Base-by-base conservation (phyloP, 176 grass and related monocot genomes). In the Carex myosuroides region DNA sequence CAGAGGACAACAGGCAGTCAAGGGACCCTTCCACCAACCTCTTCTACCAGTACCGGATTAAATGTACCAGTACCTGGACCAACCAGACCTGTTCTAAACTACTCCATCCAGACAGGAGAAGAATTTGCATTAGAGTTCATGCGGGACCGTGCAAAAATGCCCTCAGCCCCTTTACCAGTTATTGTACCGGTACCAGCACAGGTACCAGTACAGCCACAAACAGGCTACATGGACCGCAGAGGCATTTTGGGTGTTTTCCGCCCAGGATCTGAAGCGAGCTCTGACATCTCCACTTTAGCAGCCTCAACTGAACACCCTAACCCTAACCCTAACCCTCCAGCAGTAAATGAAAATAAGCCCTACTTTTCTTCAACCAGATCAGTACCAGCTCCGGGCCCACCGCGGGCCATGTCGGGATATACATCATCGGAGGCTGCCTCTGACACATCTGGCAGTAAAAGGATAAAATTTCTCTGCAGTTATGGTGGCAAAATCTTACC, bases 121-220 rank as follows among this genome's bases (percentile, higher is more conserved):
- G 97, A 96, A 59, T 99, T 99, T 72, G 89, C 96, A 13, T 80
- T 99, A 79, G 97, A 99, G 62, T 99, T 99, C 82, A 96, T 99
- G 93, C 85, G 91, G 80, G 94, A 97, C 54, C 91, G 94, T 58
- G 88, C 81, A 81, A 93, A 94, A 84, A 99, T 95, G 39, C 70
- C 87, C 33, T 60, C 48, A 12, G 75, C 86, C 61, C 84, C 93
- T 80, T 88, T 86, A 30, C 81, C 89, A 64, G 81, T 83, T 9
- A 57, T 22, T 78, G 73, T 24, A 32, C 52, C 14, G 2, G 52
- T 22, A 78, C 24, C 73, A 78, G 26, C 52, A 54, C 73, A 78
- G 73, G 14, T 78, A 57, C 73, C 73, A 33, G 73, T 78, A 56
- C 73, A 55, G 33, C 79, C 17, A 81, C 56, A 61, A 60, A 79